Conservation (phyloP, 805 yeast genomes). For the Candida ficus region DNA sequence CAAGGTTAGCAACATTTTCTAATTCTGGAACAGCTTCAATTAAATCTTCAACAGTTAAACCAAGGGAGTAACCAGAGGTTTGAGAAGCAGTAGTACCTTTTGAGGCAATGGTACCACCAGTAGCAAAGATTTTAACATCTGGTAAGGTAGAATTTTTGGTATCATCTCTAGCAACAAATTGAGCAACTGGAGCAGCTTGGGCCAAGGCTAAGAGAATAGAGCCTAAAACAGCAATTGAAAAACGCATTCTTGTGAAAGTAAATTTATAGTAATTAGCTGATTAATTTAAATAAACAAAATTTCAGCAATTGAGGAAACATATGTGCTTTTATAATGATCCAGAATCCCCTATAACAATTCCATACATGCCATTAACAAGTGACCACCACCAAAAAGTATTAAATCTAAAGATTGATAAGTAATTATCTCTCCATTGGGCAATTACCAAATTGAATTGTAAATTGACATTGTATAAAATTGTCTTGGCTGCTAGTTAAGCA, state of each 20-base stretch:
- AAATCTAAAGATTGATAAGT: too few relatives aligned
- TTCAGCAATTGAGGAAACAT: too few relatives aligned
- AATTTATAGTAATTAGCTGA: too few relatives aligned
- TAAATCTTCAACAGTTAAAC: constrained; percentile 46
- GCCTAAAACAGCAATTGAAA: constrained; percentile 1
- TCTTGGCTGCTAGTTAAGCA: too few relatives aligned
- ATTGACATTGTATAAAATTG: too few relatives aligned
- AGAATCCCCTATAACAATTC: too few relatives aligned
- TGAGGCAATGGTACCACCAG: constrained; percentile 59
- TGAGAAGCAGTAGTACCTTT: constrained; percentile 42
- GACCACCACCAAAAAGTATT: too few relatives aligned
- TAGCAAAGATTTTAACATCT: constrained; percentile 44
- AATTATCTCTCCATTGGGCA: too few relatives aligned
- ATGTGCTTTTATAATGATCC: too few relatives aligned
- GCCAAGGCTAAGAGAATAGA: constrained; percentile 1
- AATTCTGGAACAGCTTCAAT: constrained; percentile 53
- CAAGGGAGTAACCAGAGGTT: constrained; percentile 52
- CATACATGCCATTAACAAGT: too few relatives aligned
- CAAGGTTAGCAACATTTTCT: constrained; percentile 46
- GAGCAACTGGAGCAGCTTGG: not conserved
- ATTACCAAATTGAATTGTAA: too few relatives aligned
- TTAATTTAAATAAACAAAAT: too few relatives aligned
- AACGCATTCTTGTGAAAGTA: constrained; percentile 6
- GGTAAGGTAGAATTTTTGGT: constrained; percentile 15
- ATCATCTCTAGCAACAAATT: constrained; percentile 5